These are phyloP conservation scores for Heteromeles arbutifolia DNA, from an alignment of 306 rosid genomes.

Conservation along the genomic window DNA sequence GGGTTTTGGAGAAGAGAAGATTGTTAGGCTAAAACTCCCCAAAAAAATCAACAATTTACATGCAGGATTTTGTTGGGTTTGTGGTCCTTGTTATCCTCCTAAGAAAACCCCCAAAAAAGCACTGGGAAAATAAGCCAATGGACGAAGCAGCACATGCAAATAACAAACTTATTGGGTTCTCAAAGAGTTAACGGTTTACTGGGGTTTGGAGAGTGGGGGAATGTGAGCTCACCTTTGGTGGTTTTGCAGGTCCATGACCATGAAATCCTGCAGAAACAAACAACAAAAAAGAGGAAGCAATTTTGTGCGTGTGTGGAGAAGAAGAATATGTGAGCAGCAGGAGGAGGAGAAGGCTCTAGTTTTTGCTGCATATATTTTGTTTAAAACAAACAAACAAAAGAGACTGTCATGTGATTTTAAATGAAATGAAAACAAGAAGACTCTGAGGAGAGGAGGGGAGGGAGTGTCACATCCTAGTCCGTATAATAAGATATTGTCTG, in stretches of 20 bases:
- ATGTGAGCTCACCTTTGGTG: conserved; percentile 47
- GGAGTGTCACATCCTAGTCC: no score
- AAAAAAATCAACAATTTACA: conserved; percentile 1
- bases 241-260: conserved; percentile 20
- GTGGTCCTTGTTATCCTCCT: neutral
- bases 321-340: conserved; percentile 13
- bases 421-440: conserved; percentile 8
- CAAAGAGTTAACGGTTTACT: conserved; percentile 1
- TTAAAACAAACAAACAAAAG: neutral
- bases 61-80: neutral
- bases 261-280: conserved; percentile 34
- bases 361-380: conserved; percentile 16
- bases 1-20: neutral
- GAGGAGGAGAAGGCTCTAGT: conserved; percentile 14
- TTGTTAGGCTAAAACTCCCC: conserved; percentile 1
- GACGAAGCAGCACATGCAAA: conserved; percentile 2
- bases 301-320: conserved; percentile 28
- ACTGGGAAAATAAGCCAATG: neutral
- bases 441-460: no score
- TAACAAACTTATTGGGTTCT: conserved; percentile 11
- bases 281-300: conserved; percentile 26
- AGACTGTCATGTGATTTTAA: neutral
- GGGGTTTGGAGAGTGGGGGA: conserved; percentile 24
- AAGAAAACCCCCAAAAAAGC: neutral
- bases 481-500: no score